Percentiles rank a stretch among this genome's conserved stretches.
Conservation (phyloP, 2,329 filamentous ascomycete genomes). For the Trichoderma koningiopsis region DNA sequence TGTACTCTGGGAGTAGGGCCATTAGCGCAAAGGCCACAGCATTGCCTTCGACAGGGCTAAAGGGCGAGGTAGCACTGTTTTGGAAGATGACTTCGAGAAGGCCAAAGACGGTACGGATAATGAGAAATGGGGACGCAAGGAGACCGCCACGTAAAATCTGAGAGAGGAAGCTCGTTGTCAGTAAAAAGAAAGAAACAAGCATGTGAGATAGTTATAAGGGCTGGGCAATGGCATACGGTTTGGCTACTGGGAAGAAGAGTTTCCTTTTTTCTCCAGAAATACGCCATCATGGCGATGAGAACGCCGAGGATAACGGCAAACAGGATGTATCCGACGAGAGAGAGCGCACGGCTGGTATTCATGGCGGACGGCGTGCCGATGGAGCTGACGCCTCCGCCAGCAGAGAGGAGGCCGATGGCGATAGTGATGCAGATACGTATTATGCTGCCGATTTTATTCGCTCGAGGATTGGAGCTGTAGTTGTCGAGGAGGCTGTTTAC, state of each 20-base stretch:
- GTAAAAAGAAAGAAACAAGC: background rate
- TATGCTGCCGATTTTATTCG: constrained; percentile 26
- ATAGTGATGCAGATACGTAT: constrained; percentile 28
- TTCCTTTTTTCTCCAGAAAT: constrained; percentile 26
- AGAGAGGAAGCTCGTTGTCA: background rate
- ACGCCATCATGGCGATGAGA: constrained; percentile 28
- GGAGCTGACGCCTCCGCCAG: constrained; percentile 30
- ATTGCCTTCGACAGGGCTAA: constrained; percentile 29
- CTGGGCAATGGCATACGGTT: constrained; percentile 13
- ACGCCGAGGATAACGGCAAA: constrained; percentile 29
- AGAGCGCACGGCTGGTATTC: constrained; percentile 28
- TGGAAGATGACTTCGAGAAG: constrained; percentile 29
- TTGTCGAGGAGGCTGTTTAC: constrained; percentile 30
- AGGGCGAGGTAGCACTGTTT: constrained; percentile 14
- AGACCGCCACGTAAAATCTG: constrained; percentile 30
- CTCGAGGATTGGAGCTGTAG: constrained; percentile 29
- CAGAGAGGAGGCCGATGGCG: constrained; percentile 29
- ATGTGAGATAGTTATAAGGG: background rate
- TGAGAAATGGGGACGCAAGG: constrained; percentile 31
- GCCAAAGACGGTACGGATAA: constrained; percentile 31
- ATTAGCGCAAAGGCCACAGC: constrained; percentile 27
- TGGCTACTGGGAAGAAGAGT: constrained; percentile 29
- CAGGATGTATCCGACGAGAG: constrained; percentile 32
- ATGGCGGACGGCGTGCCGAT: background rate
- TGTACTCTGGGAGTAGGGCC: constrained; percentile 28